Evolutionary conservation across 177 flowering plant genomes (phyloP), one percentile per base, ranked within the genome.

Genomic region (Vitis hybrid): DNA sequence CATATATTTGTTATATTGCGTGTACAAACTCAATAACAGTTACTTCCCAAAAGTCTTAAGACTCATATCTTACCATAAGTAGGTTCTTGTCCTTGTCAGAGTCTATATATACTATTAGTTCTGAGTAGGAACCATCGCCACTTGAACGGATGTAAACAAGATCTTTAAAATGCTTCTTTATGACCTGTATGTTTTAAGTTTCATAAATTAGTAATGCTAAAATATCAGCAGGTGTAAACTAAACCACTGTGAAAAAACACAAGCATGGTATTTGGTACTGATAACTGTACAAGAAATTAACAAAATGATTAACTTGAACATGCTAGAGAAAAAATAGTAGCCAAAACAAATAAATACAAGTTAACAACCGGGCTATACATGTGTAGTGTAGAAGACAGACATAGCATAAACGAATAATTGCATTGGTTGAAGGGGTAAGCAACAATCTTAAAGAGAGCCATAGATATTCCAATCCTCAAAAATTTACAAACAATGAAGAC

Each of bases 71-170:
- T 81, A 94, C 98, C 98, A 86, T 75, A 65, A 92, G 86, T 32
- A 79, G 52, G 32, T 78, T 75, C 76, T 68, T 88, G 71, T 91
- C 96, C 50, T 70, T 71, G 66, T 81, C 79, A 27, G 93, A 88
- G 55, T 90, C 91, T 60, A 85, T 84, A 77, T 87, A 89, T 67
- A 93, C 96, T 12, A 93, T 74, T 13, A 87, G 65, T 27, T 85
- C 85, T 32, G 72, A 59, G 35, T 59, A 66, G 15, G 84, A 80
- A 78, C 68, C 69, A 73, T 86, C 85, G 75, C 75, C 83, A 72
- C 63, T 67, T 24, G 55, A 70, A 66, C 77, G 78, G 32, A 95
- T 81, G 82, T 76, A 91, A 71, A 70, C 74, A 72, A 95, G 90
- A 78, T 93, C 97, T 70, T 80, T 67, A 72, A 90, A 95, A 74